These are phyloP conservation scores for Metarhizium sp. DNA, from an alignment of 2,329 filamentous ascomycete genomes.

Conservation along the genomic window DNA sequence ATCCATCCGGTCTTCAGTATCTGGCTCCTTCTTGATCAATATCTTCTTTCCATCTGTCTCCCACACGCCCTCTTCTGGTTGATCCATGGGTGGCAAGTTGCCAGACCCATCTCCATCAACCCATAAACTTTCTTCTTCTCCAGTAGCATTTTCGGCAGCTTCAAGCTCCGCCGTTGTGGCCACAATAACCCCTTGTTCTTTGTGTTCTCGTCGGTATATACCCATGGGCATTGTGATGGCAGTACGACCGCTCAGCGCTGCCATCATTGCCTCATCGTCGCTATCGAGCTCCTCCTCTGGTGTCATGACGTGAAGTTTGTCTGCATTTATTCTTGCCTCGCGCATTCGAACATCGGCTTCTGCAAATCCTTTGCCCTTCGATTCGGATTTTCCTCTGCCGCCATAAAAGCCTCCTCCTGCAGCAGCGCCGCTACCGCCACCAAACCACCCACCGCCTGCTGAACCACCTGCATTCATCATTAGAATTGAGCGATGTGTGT, in stretches of 20 bases:
- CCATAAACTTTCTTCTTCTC: slow-evolving; percentile 37
- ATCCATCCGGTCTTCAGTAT: slow-evolving; percentile 30
- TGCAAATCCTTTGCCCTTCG: slow-evolving; percentile 30
- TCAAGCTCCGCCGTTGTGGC: slow-evolving; percentile 49
- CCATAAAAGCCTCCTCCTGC: slow-evolving; percentile 17
- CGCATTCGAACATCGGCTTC: slow-evolving; percentile 22
- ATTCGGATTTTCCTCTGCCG: slow-evolving; percentile 19
- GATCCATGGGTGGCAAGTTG: slow-evolving; percentile 15
- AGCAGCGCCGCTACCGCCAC: slow-evolving; percentile 19
- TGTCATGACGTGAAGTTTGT: slow-evolving; percentile 39
- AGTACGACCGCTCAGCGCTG: slow-evolving; percentile 20
- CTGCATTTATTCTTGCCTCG: slow-evolving; percentile 46
- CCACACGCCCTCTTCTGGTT: slow-evolving; percentile 34
- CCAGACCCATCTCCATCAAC: slow-evolving; percentile 26
- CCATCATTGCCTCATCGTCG: slow-evolving; percentile 33
- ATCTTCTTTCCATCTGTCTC: slow-evolving; percentile 27
- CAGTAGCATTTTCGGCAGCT: slow-evolving; percentile 38
- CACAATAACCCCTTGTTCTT: slow-evolving; percentile 43
- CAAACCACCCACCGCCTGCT: slow-evolving; percentile 19
- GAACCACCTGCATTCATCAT: slow-evolving; percentile 10
- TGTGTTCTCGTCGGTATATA: slow-evolving; percentile 44
- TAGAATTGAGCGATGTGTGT: neutral
- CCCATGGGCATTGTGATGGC: slow-evolving; percentile 41
- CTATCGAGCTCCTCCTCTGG: slow-evolving; percentile 35
- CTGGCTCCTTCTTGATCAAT: slow-evolving; percentile 36